Evolutionary conservation across 1,284 basidiomycete species (phyloP).

Genomic region (Leccinum griseonigrum): DNA sequence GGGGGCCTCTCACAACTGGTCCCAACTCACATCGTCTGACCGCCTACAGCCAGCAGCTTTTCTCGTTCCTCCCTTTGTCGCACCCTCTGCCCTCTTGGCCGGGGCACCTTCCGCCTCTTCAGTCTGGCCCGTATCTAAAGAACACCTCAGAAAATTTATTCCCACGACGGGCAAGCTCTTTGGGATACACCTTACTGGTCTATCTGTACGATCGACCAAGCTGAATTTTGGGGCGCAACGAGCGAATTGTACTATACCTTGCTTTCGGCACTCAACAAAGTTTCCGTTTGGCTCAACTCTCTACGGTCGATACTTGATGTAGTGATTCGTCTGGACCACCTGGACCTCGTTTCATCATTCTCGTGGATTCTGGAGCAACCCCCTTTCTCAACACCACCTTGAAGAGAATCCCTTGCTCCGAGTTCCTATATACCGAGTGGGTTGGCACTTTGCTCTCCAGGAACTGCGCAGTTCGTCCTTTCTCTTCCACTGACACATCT

Average conservation of each 20-base stretch:
- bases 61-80: slow-evolving; percentile 57
- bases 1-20: slow-evolving; percentile 22
- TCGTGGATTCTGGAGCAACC: slow-evolving; percentile 19
- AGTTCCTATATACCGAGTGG: slow-evolving; percentile 63
- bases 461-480: slow-evolving; percentile 37
- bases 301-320: slow-evolving; percentile 29
- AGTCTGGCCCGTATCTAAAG: slow-evolving; percentile 43
- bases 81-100: slow-evolving; percentile 31
- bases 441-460: slow-evolving; percentile 53
- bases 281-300: slow-evolving; percentile 17
- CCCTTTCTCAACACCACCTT: slow-evolving; percentile 32
- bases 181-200: slow-evolving; percentile 35
- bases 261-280: slow-evolving; percentile 15
- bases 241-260: slow-evolving; percentile 18
- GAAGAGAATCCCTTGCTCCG: slow-evolving; percentile 49
- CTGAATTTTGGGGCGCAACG: slow-evolving; percentile 4
- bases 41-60: slow-evolving; percentile 40
- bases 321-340: slow-evolving; percentile 35
- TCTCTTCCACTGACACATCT: background rate
- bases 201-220: slow-evolving; percentile 32
- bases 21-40: slow-evolving; percentile 32
- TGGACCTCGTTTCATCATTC: slow-evolving; percentile 23
- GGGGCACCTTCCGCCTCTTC: slow-evolving; percentile 15
- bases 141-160: slow-evolving; percentile 42
- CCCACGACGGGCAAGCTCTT: slow-evolving; percentile 47